phyloP scores from a whole-genome alignment of 2,329 filamentous ascomycete genomes.

The Didymella pomorum region DNA sequence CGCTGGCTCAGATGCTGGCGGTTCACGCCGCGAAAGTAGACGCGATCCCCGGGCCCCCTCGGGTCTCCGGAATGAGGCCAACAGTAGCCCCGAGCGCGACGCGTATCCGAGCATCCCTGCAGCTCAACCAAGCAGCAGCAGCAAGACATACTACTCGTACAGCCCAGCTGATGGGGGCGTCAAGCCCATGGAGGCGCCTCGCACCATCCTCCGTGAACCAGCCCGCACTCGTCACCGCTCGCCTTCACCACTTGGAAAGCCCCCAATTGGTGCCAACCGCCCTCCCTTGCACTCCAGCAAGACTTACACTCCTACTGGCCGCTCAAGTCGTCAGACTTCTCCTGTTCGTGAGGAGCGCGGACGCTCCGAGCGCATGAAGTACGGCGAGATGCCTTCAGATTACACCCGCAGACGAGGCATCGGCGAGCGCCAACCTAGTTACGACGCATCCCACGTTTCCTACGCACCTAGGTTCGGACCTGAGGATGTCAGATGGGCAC shows the following conservation, averaged over 20 bases:
- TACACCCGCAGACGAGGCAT: constrained; percentile 24
- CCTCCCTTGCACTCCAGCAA: constrained; percentile 22
- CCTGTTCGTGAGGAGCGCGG: constrained; percentile 39
- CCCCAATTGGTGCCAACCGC: constrained; percentile 46
- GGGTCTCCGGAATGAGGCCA: constrained; percentile 43
- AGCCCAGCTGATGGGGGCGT: constrained; percentile 38
- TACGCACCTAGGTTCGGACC: constrained; percentile 43
- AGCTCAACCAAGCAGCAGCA: constrained; percentile 14
- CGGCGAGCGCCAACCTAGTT: constrained; percentile 38
- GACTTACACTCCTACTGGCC: constrained; percentile 21
- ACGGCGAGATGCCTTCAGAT: constrained; percentile 38
- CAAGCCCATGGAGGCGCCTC: constrained; percentile 26
- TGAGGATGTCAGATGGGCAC: constrained; percentile 50
- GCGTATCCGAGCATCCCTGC: constrained; percentile 32
- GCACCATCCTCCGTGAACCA: constrained; percentile 47
- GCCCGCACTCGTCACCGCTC: constrained; percentile 36
- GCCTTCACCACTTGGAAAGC: constrained; percentile 40
- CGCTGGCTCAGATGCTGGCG: constrained; percentile 31
- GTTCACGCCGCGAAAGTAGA: constrained; percentile 40
- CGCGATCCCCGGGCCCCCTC: constrained; percentile 33
- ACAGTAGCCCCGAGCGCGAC: constrained; percentile 35
- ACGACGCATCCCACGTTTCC: constrained; percentile 42
- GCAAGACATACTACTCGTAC: constrained; percentile 38
- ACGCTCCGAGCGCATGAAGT: constrained; percentile 32
- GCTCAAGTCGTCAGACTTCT: constrained; percentile 39